phyloP scores from a whole-genome alignment of 139 green algal genomes.

The Ettlia oleoabundans region DNA sequence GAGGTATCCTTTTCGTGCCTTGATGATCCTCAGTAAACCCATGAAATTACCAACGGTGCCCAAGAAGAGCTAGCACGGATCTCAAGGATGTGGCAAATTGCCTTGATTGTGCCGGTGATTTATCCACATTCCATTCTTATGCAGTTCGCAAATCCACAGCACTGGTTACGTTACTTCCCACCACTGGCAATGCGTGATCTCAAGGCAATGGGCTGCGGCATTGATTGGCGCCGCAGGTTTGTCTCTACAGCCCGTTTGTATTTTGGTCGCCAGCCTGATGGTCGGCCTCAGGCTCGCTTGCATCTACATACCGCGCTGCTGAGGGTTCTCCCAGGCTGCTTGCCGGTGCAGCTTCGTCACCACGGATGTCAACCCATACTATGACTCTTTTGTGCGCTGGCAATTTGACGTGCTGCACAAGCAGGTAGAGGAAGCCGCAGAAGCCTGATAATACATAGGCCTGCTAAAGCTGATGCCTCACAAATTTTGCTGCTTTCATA shows the following conservation, averaged over 20 bases:
- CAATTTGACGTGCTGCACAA: constrained; percentile 91
- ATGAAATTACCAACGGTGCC: too few species aligned
- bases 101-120: too few species aligned
- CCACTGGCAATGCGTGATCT: constrained; percentile 90
- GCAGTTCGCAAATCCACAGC: constrained; percentile 48
- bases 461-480: neutral
- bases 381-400: constrained; percentile 97
- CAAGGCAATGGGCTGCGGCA: constrained; percentile 91
- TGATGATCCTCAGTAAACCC: neutral
- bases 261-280: too few species aligned
- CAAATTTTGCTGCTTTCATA: neutral
- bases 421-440: constrained; percentile 32
- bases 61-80: too few species aligned
- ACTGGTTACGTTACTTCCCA: constrained; percentile 98
- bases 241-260: neutral
- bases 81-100: too few species aligned
- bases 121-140: neutral
- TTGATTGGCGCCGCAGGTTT: constrained; percentile 93
- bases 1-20: constrained; percentile 56
- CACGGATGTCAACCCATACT: constrained; percentile 98
- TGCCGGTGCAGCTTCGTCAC: constrained; percentile 98
- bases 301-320: too few species aligned
- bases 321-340: too few species aligned
- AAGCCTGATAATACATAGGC: too few species aligned
- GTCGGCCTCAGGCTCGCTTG: too few species aligned